These are phyloP conservation scores for Elsinoe arachidis DNA, from an alignment of 2,329 filamentous ascomycete species.

Conservation along the genomic window DNA sequence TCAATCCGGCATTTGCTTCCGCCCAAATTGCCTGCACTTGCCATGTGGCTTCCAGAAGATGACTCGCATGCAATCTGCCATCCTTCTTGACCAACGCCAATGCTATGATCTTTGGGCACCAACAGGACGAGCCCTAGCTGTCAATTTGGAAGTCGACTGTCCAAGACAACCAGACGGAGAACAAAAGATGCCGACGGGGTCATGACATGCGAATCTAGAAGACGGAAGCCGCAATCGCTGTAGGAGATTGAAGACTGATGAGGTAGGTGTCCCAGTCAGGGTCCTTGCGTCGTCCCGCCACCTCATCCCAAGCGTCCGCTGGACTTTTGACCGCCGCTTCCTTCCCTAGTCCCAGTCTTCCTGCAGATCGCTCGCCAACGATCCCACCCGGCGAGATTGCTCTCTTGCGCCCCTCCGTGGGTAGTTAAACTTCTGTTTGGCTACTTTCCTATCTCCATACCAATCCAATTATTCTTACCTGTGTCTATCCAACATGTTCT, in stretches of 20 bases:
- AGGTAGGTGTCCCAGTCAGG: conserved; percentile 1
- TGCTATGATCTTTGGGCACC: background rate
- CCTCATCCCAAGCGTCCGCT: background rate
- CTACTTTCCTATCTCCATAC: background rate
- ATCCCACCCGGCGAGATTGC: background rate
- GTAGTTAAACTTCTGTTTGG: background rate
- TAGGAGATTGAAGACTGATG: too few relatives aligned
- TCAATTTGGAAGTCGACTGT: background rate
- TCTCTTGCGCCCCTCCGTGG: background rate
- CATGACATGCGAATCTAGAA: too few relatives aligned
- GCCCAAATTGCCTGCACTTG: background rate
- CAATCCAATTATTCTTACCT: background rate
- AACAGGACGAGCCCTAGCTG: background rate
- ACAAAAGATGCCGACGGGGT: too few relatives aligned
- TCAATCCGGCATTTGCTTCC: conserved; percentile 5
- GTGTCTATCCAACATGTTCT: background rate
- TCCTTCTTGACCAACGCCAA: background rate
- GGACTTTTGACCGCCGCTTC: background rate
- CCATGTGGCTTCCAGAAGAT: conserved; percentile 4
- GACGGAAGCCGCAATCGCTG: too few relatives aligned
- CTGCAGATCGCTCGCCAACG: conserved; percentile 1
- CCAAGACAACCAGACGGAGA: background rate
- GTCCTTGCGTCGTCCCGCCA: background rate
- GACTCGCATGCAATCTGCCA: conserved; percentile 4
- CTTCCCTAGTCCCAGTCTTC: background rate